Evolutionary conservation across 805 yeast genomes (phyloP).

Genomic region (Yarrowia sp.): DNA sequence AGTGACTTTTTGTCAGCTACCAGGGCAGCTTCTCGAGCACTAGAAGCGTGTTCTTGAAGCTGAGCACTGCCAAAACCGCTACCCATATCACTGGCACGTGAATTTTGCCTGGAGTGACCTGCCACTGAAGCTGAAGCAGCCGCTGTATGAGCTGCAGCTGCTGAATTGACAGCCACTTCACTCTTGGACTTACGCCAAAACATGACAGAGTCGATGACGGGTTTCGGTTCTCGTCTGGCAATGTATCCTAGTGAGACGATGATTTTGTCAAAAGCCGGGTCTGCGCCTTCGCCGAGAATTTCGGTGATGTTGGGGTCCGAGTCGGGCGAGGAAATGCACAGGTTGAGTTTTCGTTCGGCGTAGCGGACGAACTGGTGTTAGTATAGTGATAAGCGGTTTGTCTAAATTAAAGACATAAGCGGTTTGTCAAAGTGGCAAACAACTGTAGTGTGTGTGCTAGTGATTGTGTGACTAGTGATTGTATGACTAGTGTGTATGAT

Average conservation of each 20-base stretch:
- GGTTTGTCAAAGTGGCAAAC: too few species aligned
- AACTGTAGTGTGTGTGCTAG: too few species aligned
- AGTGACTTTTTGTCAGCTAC: conserved; percentile 84
- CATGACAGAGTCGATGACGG: conserved; percentile 97
- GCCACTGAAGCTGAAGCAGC: conserved; percentile 37
- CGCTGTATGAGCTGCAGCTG: conserved; percentile 51
- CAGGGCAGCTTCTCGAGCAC: conserved; percentile 54
- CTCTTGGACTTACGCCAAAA: conserved; percentile 95
- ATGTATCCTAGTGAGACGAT: conserved; percentile 85
- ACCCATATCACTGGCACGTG: conserved; percentile 10
- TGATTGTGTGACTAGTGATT: too few species aligned
- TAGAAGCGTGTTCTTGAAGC: conserved; percentile 10
- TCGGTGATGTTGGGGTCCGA: conserved; percentile 79
- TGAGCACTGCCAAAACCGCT: conserved; percentile 18
- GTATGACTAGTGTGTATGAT: too few species aligned
- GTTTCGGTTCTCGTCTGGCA: conserved; percentile 85
- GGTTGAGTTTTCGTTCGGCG: conserved; percentile 81
- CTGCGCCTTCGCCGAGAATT: conserved; percentile 79
- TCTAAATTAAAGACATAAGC: too few species aligned
- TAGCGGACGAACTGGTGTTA: conserved; percentile 69
- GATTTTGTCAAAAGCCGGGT: conserved; percentile 80
- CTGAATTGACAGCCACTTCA: conserved; percentile 71
- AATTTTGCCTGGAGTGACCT: conserved; percentile 8
- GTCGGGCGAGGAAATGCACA: conserved; percentile 63
- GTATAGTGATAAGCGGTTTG: neutral